These are phyloP conservation scores for Aspergillus oerlinghausenensis DNA, from an alignment of 2,329 filamentous ascomycete species.

Conservation along the genomic window DNA sequence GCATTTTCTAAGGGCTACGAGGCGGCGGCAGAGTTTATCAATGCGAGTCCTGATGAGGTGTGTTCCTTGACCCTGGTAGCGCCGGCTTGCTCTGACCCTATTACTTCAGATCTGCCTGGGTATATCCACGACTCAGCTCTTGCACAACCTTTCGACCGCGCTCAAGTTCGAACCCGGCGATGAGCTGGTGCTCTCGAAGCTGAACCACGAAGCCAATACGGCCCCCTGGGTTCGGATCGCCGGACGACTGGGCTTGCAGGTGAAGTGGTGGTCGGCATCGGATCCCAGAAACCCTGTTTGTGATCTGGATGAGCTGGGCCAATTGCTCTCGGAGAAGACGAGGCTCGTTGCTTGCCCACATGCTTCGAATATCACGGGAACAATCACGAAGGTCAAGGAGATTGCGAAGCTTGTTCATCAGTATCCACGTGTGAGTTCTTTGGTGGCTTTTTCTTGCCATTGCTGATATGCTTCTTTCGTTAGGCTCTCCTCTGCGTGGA, in stretches of 20 bases:
- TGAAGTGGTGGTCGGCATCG: conserved; percentile 66
- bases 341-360: conserved; percentile 70
- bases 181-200: conserved; percentile 65
- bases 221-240: conserved; percentile 69
- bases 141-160: conserved; percentile 63
- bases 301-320: conserved; percentile 51
- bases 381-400: conserved; percentile 51
- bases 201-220: conserved; percentile 77
- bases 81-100: neutral
- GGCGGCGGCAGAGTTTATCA: conserved; percentile 67
- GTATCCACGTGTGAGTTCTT: conserved; percentile 36
- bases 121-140: conserved; percentile 69
- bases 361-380: conserved; percentile 68
- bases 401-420: conserved; percentile 37
- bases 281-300: conserved; percentile 55
- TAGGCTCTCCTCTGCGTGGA: conserved; percentile 65
- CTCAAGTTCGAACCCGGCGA: conserved; percentile 53
- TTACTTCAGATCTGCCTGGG: conserved; percentile 47
- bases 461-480: neutral
- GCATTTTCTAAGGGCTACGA: conserved; percentile 57
- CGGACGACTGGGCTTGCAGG: conserved; percentile 51
- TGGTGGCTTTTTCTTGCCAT: neutral
- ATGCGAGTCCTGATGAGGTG: conserved; percentile 62
- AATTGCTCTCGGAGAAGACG: conserved; percentile 60
- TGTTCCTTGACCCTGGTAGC: neutral